These are phyloP conservation scores for Acanthamoeba comandoni DNA, from an alignment of 208 protist genomes.

Conservation along the genomic window DNA sequence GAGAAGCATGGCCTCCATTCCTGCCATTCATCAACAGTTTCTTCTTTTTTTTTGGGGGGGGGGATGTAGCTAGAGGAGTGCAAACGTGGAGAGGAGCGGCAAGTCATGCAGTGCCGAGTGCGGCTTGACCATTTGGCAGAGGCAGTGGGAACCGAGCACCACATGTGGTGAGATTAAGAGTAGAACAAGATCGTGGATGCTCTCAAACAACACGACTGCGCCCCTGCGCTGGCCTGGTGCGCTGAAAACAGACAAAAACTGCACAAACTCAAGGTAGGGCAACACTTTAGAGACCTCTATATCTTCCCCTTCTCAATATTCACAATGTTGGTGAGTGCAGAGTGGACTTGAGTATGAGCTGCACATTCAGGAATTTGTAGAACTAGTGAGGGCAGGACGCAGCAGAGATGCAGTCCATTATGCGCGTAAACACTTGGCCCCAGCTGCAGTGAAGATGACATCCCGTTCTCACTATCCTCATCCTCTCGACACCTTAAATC, in stretches of 20 bases:
- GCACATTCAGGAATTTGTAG: slow-evolving; percentile 57
- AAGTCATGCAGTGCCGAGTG: slow-evolving; percentile 11
- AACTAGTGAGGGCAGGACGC: slow-evolving; percentile 11
- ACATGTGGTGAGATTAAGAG: no score
- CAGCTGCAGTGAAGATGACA: background rate
- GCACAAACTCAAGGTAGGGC: slow-evolving; percentile 31
- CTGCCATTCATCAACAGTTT: no score
- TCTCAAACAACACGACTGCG: slow-evolving; percentile 40
- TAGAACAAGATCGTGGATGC: background rate
- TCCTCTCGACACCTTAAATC: background rate
- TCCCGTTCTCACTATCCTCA: background rate
- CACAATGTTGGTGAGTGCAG: background rate
- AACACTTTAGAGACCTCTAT: background rate
- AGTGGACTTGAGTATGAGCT: slow-evolving; percentile 68
- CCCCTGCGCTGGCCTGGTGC: slow-evolving; percentile 39
- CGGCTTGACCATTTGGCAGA: slow-evolving; percentile 11
- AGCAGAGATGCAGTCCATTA: slow-evolving; percentile 65
- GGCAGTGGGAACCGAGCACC: no score
- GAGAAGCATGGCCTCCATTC: background rate
- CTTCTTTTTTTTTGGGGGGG: no score
- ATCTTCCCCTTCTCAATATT: background rate
- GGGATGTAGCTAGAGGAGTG: slow-evolving; percentile 36
- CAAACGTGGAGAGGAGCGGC: slow-evolving; percentile 4
- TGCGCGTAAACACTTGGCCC: slow-evolving; percentile 67
- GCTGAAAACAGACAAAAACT: background rate